Evolutionary conservation across 257 asterid genomes (phyloP).

Genomic region (Forsythia viridissima): DNA sequence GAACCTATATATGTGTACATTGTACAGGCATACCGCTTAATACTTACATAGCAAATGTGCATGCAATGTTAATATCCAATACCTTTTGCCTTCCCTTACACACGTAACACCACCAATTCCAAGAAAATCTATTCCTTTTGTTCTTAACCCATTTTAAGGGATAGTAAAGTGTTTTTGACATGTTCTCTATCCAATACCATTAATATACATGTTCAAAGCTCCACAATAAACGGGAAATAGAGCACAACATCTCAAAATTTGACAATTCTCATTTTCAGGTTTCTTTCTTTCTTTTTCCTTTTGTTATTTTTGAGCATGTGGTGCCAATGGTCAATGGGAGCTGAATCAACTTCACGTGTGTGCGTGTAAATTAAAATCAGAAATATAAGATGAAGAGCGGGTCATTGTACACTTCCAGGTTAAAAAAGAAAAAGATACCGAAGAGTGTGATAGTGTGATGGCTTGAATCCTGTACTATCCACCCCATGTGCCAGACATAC

Average conservation of each 20-base stretch:
- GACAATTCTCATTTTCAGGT: not conserved
- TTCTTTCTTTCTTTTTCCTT: not conserved
- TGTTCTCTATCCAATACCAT: not conserved
- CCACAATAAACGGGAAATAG: not conserved
- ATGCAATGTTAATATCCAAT: not conserved
- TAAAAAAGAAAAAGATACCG: not conserved
- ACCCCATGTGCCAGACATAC: not conserved
- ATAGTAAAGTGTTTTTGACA: not conserved
- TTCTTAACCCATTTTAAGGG: not conserved
- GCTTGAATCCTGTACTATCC: not conserved
- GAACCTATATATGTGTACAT: not conserved
- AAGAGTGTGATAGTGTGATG: not conserved
- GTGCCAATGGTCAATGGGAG: not conserved
- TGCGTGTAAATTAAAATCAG: not conserved
- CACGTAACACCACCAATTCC: not conserved
- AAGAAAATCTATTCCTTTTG: not conserved
- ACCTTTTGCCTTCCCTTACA: not conserved
- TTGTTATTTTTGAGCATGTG: not conserved
- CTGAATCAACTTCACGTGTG: not conserved
- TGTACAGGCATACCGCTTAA: not conserved
- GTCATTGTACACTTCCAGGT: not conserved
- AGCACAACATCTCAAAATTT: conserved; percentile 2
- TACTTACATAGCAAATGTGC: not conserved
- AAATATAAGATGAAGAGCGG: not conserved
- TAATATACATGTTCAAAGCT: not conserved